These are phyloP conservation scores for Graphium sp. DNA, from an alignment of 2,329 filamentous ascomycete species.

Conservation along the genomic window DNA sequence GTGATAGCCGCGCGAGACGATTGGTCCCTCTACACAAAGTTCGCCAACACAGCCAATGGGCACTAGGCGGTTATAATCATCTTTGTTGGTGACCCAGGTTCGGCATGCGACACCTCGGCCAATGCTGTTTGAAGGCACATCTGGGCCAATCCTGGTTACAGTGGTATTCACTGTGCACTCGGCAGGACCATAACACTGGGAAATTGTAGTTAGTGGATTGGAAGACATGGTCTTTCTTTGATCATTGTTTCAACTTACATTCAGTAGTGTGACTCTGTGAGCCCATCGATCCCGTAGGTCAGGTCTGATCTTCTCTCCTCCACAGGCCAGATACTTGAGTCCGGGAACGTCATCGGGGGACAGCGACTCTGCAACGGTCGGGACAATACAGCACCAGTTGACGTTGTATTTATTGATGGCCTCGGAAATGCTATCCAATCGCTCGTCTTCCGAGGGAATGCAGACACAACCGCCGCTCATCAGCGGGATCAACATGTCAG, in stretches of 20 bases:
- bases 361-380: conserved; percentile 3
- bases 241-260: too few species aligned
- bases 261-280: conserved; percentile 22
- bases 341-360: conserved; percentile 4
- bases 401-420: conserved; percentile 7
- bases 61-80: conserved; percentile 4
- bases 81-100: conserved; percentile 4
- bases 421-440: conserved; percentile 6
- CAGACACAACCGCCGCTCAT: conserved; percentile 10
- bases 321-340: conserved; percentile 3
- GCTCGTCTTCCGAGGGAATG: conserved; percentile 7
- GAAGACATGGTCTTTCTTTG: too few species aligned
- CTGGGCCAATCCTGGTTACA: conserved; percentile 22
- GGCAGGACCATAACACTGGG: conserved; percentile 34
- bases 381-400: conserved; percentile 6
- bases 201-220: too few species aligned
- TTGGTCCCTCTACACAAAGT: conserved; percentile 19
- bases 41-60: conserved; percentile 7
- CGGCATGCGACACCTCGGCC: conserved; percentile 1
- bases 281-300: background rate
- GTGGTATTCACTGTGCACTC: conserved; percentile 36
- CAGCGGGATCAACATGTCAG: conserved; percentile 6
- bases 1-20: conserved; percentile 30
- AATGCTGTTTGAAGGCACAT: conserved; percentile 5
- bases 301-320: conserved; percentile 1